Conservation (phyloP, 768 basidiomycete species). For the Phallus indusiatus region DNA sequence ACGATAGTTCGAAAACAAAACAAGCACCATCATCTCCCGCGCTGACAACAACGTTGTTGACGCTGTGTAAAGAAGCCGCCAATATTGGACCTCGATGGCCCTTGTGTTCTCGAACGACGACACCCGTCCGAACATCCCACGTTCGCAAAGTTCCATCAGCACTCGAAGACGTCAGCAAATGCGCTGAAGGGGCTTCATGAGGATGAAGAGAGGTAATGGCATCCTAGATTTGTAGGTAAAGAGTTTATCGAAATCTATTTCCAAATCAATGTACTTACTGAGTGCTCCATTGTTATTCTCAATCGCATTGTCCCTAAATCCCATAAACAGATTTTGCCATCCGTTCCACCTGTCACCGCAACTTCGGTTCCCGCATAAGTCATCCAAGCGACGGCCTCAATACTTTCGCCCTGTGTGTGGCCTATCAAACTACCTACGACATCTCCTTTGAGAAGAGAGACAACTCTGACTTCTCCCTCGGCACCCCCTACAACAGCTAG, state of each 20-base stretch:
- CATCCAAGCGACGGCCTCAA: slow-evolving; percentile 79
- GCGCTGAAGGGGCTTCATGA: slow-evolving; percentile 63
- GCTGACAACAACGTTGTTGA: slow-evolving; percentile 59
- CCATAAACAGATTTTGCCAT: slow-evolving; percentile 93
- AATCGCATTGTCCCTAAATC: slow-evolving; percentile 82
- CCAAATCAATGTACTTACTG: slow-evolving; percentile 39
- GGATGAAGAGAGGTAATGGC: slow-evolving; percentile 73
- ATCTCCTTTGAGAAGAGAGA: slow-evolving; percentile 82
- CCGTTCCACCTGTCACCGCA: slow-evolving; percentile 81
- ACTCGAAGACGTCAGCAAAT: slow-evolving; percentile 78
- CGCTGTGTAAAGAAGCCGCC: slow-evolving; percentile 56
- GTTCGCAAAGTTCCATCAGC: slow-evolving; percentile 81
- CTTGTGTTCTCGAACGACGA: slow-evolving; percentile 65
- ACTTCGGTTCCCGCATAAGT: slow-evolving; percentile 54
- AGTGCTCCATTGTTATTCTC: slow-evolving; percentile 72
- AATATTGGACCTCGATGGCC: slow-evolving; percentile 78
- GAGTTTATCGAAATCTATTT: background rate
- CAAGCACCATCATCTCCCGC: slow-evolving; percentile 88
- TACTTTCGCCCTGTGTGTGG: slow-evolving; percentile 79
- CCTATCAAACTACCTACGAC: slow-evolving; percentile 70
- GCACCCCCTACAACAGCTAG: slow-evolving; percentile 88
- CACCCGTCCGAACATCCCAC: slow-evolving; percentile 87
- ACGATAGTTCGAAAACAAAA: slow-evolving; percentile 67
- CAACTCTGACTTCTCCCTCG: slow-evolving; percentile 74
- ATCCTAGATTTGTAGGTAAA: slow-evolving; percentile 43